A percentile compares a stretch with the other conserved stretches of the same genome.
phyloP scores from a whole-genome alignment of 208 protist genomes.

The Crithidia sp. region DNA sequence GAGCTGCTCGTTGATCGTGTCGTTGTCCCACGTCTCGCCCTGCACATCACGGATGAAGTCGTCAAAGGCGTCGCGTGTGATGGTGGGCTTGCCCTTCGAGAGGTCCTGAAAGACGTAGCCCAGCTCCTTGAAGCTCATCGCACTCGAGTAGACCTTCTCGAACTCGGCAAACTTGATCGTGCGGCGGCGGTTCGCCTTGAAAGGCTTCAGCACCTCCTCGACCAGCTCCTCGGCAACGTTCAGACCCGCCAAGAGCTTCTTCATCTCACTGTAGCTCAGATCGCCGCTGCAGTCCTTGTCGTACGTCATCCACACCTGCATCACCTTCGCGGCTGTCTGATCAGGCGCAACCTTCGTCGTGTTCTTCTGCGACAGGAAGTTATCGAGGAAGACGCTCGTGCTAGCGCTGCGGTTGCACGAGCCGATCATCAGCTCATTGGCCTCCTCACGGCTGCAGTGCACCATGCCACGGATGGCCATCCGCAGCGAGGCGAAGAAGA shows the following conservation, averaged over 20 bases:
- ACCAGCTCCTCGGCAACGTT: conserved; percentile 55
- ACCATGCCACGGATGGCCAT: conserved; percentile 49
- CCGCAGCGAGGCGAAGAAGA: conserved; percentile 66
- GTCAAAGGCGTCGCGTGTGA: conserved; percentile 54
- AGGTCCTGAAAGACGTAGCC: conserved; percentile 54
- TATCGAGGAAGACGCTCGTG: conserved; percentile 36
- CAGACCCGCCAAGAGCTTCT: conserved; percentile 47
- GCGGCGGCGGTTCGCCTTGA: conserved; percentile 31
- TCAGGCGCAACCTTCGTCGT: conserved; percentile 32
- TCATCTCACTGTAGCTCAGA: conserved; percentile 50
- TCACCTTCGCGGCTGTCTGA: conserved; percentile 59
- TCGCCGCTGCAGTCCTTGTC: conserved; percentile 68
- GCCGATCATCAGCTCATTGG: conserved; percentile 46
- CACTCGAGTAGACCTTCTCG: conserved; percentile 45
- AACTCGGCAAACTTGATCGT: conserved; percentile 52
- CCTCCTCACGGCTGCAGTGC: conserved; percentile 45
- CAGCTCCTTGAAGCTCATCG: conserved; percentile 58
- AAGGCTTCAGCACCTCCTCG: conserved; percentile 34
- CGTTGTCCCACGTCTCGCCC: conserved; percentile 42
- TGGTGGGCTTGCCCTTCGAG: conserved; percentile 23
- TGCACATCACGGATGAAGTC: conserved; percentile 53
- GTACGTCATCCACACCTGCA: conserved; percentile 76
- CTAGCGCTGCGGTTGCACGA: conserved; percentile 46
- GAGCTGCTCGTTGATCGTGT: conserved; percentile 45
- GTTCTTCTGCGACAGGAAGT: conserved; percentile 35